Percentiles rank a stretch among this genome's conserved stretches.
These are phyloP conservation scores for Russula ochroleuca DNA, from an alignment of 768 basidiomycete genomes.

Conservation along the genomic window DNA sequence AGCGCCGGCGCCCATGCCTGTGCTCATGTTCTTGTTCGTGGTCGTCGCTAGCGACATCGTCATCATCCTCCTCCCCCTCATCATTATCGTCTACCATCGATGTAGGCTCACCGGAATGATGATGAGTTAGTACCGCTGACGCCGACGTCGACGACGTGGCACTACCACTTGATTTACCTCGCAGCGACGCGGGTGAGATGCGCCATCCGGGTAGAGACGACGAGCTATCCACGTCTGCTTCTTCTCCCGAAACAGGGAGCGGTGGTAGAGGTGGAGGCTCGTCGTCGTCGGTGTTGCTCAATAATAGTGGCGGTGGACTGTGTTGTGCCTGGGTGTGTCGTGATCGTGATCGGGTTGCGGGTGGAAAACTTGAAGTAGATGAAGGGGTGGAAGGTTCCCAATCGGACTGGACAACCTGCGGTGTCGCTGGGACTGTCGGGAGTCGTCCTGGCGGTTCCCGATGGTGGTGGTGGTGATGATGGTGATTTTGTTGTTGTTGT, in stretches of 20 bases:
- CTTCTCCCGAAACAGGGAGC: neutral
- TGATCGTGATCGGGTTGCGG: neutral
- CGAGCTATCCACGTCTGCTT: neutral
- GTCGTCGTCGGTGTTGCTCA: neutral
- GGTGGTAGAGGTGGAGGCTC: neutral
- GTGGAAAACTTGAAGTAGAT: slow-evolving; percentile 7
- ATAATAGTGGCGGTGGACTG: neutral
- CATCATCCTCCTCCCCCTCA: neutral
- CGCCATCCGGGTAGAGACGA: slow-evolving; percentile 8
- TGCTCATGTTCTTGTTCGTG: neutral
- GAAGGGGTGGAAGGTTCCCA: slow-evolving; percentile 3
- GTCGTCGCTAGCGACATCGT: neutral
- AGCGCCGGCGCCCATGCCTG: neutral
- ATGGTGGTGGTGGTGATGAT: neutral
- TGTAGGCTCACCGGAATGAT: neutral
- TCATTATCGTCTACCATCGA: slow-evolving; percentile 6
- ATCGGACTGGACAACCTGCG: neutral
- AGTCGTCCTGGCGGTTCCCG: slow-evolving; percentile 1
- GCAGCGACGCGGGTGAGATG: slow-evolving; percentile 13
- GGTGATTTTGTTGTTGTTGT: neutral
- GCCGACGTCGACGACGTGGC: neutral
- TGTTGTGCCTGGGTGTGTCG: neutral
- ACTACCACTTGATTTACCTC: neutral
- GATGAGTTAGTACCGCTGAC: neutral
- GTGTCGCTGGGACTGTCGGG: slow-evolving; percentile 3